A percentile compares a stretch with the other conserved stretches of the same genome.
Evolutionary conservation across 306 rosid genomes (phyloP).

Genomic region (Boehmeria nivea): DNA sequence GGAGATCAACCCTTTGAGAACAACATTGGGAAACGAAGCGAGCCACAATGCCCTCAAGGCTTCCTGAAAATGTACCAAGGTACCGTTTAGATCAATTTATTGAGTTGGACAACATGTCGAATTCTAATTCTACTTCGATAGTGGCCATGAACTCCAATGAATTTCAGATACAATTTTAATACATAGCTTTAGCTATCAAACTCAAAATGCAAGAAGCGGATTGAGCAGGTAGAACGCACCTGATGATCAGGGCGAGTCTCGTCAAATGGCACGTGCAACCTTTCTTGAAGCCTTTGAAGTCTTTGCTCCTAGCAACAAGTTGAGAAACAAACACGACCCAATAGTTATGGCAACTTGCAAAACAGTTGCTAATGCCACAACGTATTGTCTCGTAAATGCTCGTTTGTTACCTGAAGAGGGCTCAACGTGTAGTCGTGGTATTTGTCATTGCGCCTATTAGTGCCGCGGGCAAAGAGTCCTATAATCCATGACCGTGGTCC

Average conservation of each 20-base stretch:
- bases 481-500: slow-evolving; percentile 91
- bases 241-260: slow-evolving; percentile 72
- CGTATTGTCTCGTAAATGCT: not conserved
- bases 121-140: too few species aligned
- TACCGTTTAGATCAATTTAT: too few species aligned
- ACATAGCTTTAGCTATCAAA: too few species aligned
- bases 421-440: slow-evolving; percentile 45
- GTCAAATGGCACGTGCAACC: slow-evolving; percentile 67
- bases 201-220: not conserved
- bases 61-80: slow-evolving; percentile 72
- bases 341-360: too few species aligned
- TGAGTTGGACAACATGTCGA: too few species aligned
- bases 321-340: too few species aligned
- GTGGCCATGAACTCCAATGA: too few species aligned
- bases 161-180: too few species aligned
- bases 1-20: slow-evolving; percentile 66
- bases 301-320: slow-evolving; percentile 53
- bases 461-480: slow-evolving; percentile 63
- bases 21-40: slow-evolving; percentile 70
- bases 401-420: slow-evolving; percentile 58
- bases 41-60: slow-evolving; percentile 69
- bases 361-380: not conserved
- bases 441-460: slow-evolving; percentile 45
- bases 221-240: slow-evolving; percentile 37
- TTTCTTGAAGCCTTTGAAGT: slow-evolving; percentile 78